Percentiles rank a stretch among this genome's conserved stretches.
phyloP scores from a whole-genome alignment of 2,329 filamentous ascomycete genomes.

The Cryphonectria naterciae region DNA sequence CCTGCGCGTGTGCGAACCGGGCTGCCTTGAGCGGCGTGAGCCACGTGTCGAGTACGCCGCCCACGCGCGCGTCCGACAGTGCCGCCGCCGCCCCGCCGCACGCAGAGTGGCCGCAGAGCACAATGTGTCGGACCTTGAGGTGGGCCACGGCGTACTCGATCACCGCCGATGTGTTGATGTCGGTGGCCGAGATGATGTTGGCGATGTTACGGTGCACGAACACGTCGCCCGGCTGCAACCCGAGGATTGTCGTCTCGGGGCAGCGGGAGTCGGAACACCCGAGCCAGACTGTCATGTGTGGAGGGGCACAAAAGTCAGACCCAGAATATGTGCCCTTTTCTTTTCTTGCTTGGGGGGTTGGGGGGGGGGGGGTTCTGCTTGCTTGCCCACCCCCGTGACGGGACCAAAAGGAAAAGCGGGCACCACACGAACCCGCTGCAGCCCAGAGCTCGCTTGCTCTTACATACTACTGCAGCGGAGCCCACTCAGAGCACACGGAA shows the following conservation, averaged over 20 bases:
- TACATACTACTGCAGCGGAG: constrained; percentile 1
- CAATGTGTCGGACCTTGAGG: constrained; percentile 72
- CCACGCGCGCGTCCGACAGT: constrained; percentile 50
- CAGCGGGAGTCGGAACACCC: constrained; percentile 86
- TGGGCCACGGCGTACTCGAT: constrained; percentile 79
- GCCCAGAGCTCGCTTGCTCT: background rate
- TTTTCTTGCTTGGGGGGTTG: background rate
- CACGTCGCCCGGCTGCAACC: constrained; percentile 79
- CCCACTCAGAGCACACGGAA: background rate
- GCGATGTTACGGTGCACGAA: constrained; percentile 92
- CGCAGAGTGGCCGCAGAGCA: constrained; percentile 70
- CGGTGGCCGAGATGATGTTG: constrained; percentile 76
- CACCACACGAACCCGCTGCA: background rate
- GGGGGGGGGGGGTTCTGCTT: no score
- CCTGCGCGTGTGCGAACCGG: constrained; percentile 51
- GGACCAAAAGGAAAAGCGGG: background rate
- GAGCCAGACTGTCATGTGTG: constrained; percentile 67
- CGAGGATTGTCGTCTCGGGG: constrained; percentile 80
- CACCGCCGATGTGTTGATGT: constrained; percentile 75
- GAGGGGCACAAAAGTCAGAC: background rate
- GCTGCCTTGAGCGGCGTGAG: constrained; percentile 54
- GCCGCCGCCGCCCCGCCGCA: constrained; percentile 71
- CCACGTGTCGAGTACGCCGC: constrained; percentile 61
- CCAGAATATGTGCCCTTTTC: background rate
- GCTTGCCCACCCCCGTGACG: no score